Conservation (phyloP, 768 basidiomycete genomes). For the Podaxis rugospora region DNA sequence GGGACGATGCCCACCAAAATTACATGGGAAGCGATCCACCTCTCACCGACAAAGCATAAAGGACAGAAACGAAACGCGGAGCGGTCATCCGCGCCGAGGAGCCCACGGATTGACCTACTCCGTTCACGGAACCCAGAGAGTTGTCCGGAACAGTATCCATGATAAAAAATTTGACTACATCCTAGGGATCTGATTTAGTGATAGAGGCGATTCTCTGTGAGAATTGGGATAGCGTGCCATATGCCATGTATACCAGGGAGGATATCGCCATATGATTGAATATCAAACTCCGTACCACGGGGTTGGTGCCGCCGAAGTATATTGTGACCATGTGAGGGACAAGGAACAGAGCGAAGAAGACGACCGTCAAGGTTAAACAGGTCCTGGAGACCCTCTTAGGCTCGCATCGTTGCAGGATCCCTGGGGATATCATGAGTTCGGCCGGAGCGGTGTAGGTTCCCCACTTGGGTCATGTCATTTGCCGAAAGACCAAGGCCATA, state of each 20-base stretch:
- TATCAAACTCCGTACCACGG: neutral
- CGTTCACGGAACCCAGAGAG: slow-evolving; percentile 9
- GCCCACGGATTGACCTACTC: slow-evolving; percentile 28
- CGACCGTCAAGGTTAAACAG: slow-evolving; percentile 8
- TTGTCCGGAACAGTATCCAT: slow-evolving; percentile 19
- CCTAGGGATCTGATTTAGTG: neutral
- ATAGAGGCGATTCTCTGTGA: neutral
- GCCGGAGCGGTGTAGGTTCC: slow-evolving; percentile 49
- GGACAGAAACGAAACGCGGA: slow-evolving; percentile 50
- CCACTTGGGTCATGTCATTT: slow-evolving; percentile 46
- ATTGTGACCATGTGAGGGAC: neutral
- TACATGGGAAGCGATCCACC: slow-evolving; percentile 39
- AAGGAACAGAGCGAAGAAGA: slow-evolving; percentile 17
- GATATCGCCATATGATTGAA: slow-evolving; percentile 5
- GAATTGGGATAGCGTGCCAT: neutral
- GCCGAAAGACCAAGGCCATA: slow-evolving; percentile 58
- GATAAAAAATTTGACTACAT: slow-evolving; percentile 13
- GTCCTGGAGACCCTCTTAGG: slow-evolving; percentile 40
- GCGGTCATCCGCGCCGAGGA: slow-evolving; percentile 39
- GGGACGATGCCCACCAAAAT: slow-evolving; percentile 24
- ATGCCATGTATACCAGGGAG: slow-evolving; percentile 7
- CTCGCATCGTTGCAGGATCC: slow-evolving; percentile 43
- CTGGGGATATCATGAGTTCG: slow-evolving; percentile 45
- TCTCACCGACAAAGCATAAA: slow-evolving; percentile 58
- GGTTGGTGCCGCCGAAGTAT: neutral